Conservation (phyloP, 176 grass and related monocot species). For the Hsuehochloa calcarea region DNA sequence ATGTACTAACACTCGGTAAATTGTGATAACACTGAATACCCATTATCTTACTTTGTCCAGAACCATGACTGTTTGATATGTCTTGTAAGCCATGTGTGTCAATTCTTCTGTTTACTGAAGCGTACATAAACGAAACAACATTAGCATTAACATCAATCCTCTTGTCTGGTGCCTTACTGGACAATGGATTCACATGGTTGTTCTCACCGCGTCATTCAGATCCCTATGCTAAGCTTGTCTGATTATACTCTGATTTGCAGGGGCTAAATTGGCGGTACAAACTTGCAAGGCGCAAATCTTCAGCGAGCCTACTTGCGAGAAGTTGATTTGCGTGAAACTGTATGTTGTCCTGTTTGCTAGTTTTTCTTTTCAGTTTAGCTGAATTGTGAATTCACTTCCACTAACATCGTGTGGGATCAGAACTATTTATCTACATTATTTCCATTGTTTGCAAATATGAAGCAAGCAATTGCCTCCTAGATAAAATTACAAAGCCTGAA, state of each 20-base stretch:
- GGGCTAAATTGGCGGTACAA: conserved; percentile 68
- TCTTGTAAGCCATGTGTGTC: background rate
- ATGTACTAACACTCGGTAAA: background rate
- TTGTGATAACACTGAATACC: background rate
- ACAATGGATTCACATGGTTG: background rate
- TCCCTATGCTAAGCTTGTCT: background rate
- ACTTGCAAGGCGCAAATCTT: conserved; percentile 89
- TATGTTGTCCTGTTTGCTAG: conserved; percentile 39
- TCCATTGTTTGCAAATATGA: background rate
- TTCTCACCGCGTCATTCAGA: background rate
- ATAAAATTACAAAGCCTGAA: conserved; percentile 1
- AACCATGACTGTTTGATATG: background rate
- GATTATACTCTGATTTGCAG: conserved; percentile 49
- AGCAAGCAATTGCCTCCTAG: background rate
- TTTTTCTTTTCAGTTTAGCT: background rate
- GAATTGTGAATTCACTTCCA: background rate
- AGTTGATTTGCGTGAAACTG: conserved; percentile 91
- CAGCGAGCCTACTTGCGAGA: conserved; percentile 91
- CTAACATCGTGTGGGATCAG: background rate
- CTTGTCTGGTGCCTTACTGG: background rate
- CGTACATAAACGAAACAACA: background rate
- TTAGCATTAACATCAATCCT: background rate
- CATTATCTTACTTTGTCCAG: background rate
- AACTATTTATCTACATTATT: background rate
- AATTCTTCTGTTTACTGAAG: conserved; percentile 2